Evolutionary conservation across 257 asterid genomes (phyloP).

Genomic region (Fraxinus anomala): DNA sequence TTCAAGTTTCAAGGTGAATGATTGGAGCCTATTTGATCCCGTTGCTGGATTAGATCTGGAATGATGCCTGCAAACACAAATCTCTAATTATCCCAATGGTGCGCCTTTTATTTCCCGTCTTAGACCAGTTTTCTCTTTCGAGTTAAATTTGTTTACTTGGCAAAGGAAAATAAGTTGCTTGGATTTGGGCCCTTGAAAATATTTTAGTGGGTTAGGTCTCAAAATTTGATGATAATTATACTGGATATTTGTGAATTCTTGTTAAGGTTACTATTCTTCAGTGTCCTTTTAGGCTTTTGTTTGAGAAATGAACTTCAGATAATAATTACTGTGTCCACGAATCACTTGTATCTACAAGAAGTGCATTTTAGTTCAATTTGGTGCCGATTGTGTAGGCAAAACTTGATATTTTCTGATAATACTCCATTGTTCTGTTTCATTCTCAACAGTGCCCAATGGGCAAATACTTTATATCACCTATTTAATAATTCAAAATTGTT

Average conservation of each 20-base stretch:
- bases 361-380: not conserved
- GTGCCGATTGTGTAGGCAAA: not conserved
- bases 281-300: not conserved
- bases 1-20: slow-evolving; percentile 72
- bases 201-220: not conserved
- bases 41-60: slow-evolving; percentile 33
- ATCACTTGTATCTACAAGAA: not conserved
- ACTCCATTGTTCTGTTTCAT: too few relatives aligned
- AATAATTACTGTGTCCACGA: not conserved
- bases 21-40: slow-evolving; percentile 75
- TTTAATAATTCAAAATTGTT: too few relatives aligned
- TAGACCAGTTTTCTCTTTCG: not conserved
- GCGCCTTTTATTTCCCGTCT: not conserved
- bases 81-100: not conserved
- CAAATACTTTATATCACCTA: too few relatives aligned
- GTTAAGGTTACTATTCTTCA: not conserved
- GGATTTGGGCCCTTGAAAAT: not conserved
- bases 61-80: not conserved
- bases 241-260: not conserved
- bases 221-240: not conserved
- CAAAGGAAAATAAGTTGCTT: not conserved
- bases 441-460: too few relatives aligned
- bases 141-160: not conserved
- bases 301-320: not conserved
- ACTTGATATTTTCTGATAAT: too few relatives aligned